Evolutionary conservation across 2,329 filamentous ascomycete genomes (phyloP).

Genomic region (Macrophomina tecta): DNA sequence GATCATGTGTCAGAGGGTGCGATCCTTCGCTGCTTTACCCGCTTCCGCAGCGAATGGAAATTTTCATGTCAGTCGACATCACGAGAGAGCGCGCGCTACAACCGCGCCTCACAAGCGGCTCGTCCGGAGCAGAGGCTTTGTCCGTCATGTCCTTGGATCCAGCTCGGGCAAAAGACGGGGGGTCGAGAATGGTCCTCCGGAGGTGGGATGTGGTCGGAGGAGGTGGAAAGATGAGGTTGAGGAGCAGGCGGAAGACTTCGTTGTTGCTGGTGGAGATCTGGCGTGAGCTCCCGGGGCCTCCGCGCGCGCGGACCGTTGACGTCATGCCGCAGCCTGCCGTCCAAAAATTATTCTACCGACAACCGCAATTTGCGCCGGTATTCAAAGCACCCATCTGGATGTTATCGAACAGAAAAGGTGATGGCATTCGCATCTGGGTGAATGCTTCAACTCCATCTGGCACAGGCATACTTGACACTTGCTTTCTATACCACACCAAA

Average conservation of each 20-base stretch:
- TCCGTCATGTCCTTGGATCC: background rate
- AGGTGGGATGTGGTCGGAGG: background rate
- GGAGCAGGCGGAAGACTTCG: background rate
- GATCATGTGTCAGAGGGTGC: background rate
- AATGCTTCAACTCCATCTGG: no score
- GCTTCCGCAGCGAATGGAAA: background rate
- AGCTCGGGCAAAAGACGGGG: no score
- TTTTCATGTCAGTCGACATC: background rate
- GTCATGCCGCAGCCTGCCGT: background rate
- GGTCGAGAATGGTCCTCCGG: no score
- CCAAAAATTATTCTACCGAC: no score
- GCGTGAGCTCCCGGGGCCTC: conserved; percentile 7
- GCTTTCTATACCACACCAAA: no score
- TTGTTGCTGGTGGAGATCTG: conserved; percentile 10
- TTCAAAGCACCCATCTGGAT: no score
- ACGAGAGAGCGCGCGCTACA: background rate
- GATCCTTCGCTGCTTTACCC: background rate
- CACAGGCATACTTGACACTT: no score
- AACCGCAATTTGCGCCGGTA: no score
- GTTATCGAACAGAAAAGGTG: no score
- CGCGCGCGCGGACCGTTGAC: background rate
- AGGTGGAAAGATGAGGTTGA: background rate
- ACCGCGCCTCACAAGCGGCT: background rate
- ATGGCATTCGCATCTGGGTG: no score
- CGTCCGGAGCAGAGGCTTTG: background rate